Evolutionary conservation across 1,139 yeast species (phyloP), one percentile per base, ranked within the genome.

Genomic region (Taphrina populina): DNA sequence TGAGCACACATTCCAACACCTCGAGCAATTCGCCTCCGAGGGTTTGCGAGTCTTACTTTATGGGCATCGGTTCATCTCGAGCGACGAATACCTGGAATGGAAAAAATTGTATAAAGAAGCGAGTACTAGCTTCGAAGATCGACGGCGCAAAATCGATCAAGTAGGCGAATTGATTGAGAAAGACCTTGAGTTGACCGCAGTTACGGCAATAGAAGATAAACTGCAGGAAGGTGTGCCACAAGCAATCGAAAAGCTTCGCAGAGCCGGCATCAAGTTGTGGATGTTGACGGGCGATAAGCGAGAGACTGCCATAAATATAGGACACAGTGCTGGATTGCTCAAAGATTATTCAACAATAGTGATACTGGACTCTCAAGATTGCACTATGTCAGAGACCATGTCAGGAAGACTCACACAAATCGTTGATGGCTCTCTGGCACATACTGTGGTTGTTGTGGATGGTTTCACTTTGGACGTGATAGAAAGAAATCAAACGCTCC

Each of bases 261-360:
- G 95, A 60, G 98, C 98, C 0, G 95, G 95, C 3, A 88, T 92
- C 58, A 87, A 84, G 66, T 72, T 94, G 74, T 92, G 99, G 98
- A 92, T 92, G 96, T 75, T 92, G 58, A 92, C 99, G 0, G 99
- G 99, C 53, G 99, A 92, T 67, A 92, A 92, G 67, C 76, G 96
- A 59, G 99, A 94, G 69, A 94, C 99, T 0, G 98, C 99, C 1
- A 88, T 92, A 59, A 92, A 88, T 66, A 92, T 94, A 69, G 98
- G 98, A 0, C 87, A 90, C 66, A 84, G 97, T 3, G 94, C 98
- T 69, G 82, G 90, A 32, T 73, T 94, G 59, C 90, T 94, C 64
- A 87, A 90, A 66, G 98, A 92, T 65, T 94, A 85, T 67, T 88
- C 96, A 0, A 85, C 95, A 0, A 86, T 90, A 5, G 81, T 90